phyloP scores from a whole-genome alignment of 208 protist species.

The Jaenimonas drosophilae region DNA sequence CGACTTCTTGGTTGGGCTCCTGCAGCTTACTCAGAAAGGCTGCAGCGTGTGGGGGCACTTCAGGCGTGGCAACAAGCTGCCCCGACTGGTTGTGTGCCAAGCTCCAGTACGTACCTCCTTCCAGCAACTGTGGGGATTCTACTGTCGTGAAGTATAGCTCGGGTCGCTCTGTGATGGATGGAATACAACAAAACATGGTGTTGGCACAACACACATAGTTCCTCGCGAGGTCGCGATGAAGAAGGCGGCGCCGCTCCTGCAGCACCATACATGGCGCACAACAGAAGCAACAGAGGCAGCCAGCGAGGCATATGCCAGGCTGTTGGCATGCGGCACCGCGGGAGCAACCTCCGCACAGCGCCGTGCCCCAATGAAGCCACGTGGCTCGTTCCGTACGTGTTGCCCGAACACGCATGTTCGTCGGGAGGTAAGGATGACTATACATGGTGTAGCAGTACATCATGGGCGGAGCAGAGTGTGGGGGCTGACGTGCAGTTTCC shows the following conservation, averaged over 20 bases:
- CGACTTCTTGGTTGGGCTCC: no score
- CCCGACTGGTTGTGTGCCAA: constrained; percentile 1
- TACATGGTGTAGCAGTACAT: no score
- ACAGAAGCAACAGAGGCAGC: constrained; percentile 14
- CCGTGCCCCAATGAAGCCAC: no score
- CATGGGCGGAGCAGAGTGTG: no score
- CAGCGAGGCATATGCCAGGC: constrained; percentile 10
- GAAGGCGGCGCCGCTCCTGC: constrained; percentile 21
- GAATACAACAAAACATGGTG: constrained; percentile 29
- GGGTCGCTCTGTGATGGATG: constrained; percentile 18
- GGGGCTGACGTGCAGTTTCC: no score
- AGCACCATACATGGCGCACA: constrained; percentile 23
- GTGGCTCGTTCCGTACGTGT: no score
- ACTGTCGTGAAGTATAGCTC: constrained; percentile 34
- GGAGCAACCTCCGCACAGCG: no score
- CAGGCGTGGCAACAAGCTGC: no score
- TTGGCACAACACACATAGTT: constrained; percentile 35
- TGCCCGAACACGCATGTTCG: no score
- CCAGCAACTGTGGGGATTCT: not conserved
- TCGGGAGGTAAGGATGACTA: no score
- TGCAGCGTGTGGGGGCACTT: no score
- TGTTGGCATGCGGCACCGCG: constrained; percentile 12
- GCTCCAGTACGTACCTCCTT: constrained; percentile 4
- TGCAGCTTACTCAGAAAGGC: no score
- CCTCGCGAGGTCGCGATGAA: constrained; percentile 21